Base-by-base conservation (phyloP, 2,329 filamentous ascomycete species). In the Ophiocordyceps camponoti-leonardi region DNA sequence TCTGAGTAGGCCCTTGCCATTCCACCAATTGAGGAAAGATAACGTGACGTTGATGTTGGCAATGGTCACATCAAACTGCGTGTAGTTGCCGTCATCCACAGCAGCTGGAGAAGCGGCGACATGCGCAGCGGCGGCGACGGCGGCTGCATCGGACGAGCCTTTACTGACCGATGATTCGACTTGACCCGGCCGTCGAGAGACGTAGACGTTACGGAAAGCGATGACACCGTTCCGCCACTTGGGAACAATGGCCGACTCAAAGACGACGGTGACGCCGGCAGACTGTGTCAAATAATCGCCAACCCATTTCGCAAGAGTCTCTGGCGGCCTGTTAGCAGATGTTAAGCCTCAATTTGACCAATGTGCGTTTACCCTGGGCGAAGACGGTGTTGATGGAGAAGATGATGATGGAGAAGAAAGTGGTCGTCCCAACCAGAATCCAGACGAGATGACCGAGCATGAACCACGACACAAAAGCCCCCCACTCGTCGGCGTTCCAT, bases 21-120 rank as follows among this genome's bases (percentile, higher is more conserved):
- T 96, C 77, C 94, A 93, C 92, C 92, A 98, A 59, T 95, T 96
- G n/a, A 87, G 73, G 54, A 98, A 96, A 0, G 92, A 98, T 23
- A 98, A 63, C 0, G 90, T 96, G 40, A 98, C 90, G 56, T 98
- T 94, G 49, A 98, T 86, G 0, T 86, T 93, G 50, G 92, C 86
- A 48, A 98, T 86, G 0, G 87, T 94, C 16, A 98, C 70, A 57
- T 98, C 92, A 54, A 95, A 98, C 54, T 98, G 92, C 0, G 88
- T 95, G 61, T 96, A 98, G 58, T 98, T 98, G 18, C 85, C 86
- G 58, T 96, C 90, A 56, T 96, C 88, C 35, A 62, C 58, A 1
- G 66, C 62, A 28, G 72, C 68, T 18, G 51, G 41, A 13, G 45
- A 18, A n/a, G 47, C 49, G 11, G 52, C 51, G 16, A 48, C 45